Evolutionary conservation across 1,139 yeast species (phyloP).

Genomic region (Sugiyamaella xylanicola): DNA sequence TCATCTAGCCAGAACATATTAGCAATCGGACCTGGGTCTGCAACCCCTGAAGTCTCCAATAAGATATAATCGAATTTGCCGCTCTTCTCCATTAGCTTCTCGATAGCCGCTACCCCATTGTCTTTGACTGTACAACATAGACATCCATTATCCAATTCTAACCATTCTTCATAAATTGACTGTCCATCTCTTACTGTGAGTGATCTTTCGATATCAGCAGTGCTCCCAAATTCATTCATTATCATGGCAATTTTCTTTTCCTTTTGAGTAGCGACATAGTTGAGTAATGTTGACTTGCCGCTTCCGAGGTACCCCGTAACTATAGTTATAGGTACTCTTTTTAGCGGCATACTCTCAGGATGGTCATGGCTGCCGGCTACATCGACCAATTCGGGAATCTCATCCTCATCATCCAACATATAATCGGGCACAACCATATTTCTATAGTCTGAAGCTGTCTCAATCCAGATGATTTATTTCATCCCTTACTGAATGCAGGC

Average conservation of each 20-base stretch:
- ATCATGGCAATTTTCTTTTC: slow-evolving; percentile 82
- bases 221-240: slow-evolving; percentile 55
- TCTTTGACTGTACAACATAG: slow-evolving; percentile 95
- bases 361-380: slow-evolving; percentile 19
- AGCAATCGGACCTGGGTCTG: slow-evolving; percentile 96
- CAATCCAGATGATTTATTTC: too few relatives aligned
- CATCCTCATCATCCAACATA: slow-evolving; percentile 26
- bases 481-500: background rate
- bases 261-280: slow-evolving; percentile 68
- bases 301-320: slow-evolving; percentile 95
- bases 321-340: slow-evolving; percentile 84
- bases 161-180: slow-evolving; percentile 78
- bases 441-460: too few relatives aligned
- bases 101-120: slow-evolving; percentile 92
- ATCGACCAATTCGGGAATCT: slow-evolving; percentile 33
- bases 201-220: slow-evolving; percentile 85
- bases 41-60: slow-evolving; percentile 95
- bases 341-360: slow-evolving; percentile 22
- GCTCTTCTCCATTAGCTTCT: slow-evolving; percentile 72
- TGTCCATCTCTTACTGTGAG: slow-evolving; percentile 68
- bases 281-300: slow-evolving; percentile 87
- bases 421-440: background rate
- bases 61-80: slow-evolving; percentile 83
- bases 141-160: slow-evolving; percentile 95
- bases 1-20: slow-evolving; percentile 97